A percentile compares a stretch with the other conserved stretches of the same genome.
These are phyloP conservation scores for Cyathus striatus DNA, from an alignment of 768 basidiomycete genomes.

Conservation along the genomic window DNA sequence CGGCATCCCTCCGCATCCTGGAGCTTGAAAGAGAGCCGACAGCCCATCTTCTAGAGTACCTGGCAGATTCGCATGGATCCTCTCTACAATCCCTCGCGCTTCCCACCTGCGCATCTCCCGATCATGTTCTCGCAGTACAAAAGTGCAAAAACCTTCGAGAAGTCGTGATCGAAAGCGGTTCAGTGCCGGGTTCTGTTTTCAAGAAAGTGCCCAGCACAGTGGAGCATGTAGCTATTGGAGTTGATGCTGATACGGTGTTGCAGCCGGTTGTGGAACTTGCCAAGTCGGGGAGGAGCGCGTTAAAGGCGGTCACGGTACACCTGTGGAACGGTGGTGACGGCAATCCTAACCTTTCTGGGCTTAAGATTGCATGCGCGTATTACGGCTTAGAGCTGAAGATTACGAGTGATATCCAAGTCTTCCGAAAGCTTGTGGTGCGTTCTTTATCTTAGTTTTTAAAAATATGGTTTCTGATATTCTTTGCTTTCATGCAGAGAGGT, in stretches of 20 bases:
- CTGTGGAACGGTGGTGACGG: slow-evolving; percentile 45
- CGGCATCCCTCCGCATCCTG: slow-evolving; percentile 41
- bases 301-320: slow-evolving; percentile 49
- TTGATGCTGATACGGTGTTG: slow-evolving; percentile 51
- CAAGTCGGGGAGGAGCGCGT: slow-evolving; percentile 32
- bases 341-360: slow-evolving; percentile 44
- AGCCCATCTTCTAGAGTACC: slow-evolving; percentile 45
- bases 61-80: slow-evolving; percentile 43
- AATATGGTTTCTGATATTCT: not conserved
- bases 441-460: not conserved
- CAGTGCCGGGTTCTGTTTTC: slow-evolving; percentile 38
- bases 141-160: slow-evolving; percentile 13
- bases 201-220: slow-evolving; percentile 43
- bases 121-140: slow-evolving; percentile 22
- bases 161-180: slow-evolving; percentile 52
- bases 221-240: slow-evolving; percentile 54
- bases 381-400: slow-evolving; percentile 52
- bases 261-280: slow-evolving; percentile 52
- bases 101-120: slow-evolving; percentile 46
- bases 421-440: slow-evolving; percentile 48
- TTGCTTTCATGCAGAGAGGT: slow-evolving; percentile 11
- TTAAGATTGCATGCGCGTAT: slow-evolving; percentile 63
- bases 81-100: slow-evolving; percentile 51
- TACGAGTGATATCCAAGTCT: slow-evolving; percentile 44
- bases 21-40: slow-evolving; percentile 61